These are phyloP conservation scores for Neofusicoccum umdonicola DNA, from an alignment of 2,329 filamentous ascomycete species.

Conservation along the genomic window DNA sequence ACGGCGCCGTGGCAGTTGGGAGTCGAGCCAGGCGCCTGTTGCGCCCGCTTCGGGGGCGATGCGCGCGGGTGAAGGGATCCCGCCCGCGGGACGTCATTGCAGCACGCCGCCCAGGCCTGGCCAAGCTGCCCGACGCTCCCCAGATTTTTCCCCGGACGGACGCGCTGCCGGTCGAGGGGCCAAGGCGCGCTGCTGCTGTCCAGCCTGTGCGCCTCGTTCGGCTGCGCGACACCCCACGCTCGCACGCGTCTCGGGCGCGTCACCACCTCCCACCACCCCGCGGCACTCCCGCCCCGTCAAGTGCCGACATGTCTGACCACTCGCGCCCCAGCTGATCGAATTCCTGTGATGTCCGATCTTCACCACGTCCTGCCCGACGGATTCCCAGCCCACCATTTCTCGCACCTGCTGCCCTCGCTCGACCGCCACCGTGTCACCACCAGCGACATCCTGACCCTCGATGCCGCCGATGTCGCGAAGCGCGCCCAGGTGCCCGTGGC, in stretches of 20 bases:
- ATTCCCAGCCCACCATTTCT: slow-evolving; percentile 69
- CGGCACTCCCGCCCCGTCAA: slow-evolving; percentile 2
- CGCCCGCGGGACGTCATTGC: too few species aligned
- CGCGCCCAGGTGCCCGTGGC: slow-evolving; percentile 77
- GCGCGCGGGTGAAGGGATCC: slow-evolving; percentile 2
- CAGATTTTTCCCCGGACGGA: neutral
- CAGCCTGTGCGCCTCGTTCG: neutral
- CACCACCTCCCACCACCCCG: neutral
- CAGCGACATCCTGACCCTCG: slow-evolving; percentile 80
- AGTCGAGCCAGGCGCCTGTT: neutral
- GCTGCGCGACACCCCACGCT: neutral
- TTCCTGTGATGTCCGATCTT: slow-evolving; percentile 74
- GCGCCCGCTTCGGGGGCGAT: neutral
- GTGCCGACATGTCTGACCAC: slow-evolving; percentile 7
- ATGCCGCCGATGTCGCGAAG: slow-evolving; percentile 78
- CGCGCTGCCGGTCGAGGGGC: neutral
- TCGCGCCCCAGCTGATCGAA: neutral
- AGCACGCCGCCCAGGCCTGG: neutral
- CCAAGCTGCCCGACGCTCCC: neutral
- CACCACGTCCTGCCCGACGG: slow-evolving; percentile 70
- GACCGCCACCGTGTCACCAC: slow-evolving; percentile 76
- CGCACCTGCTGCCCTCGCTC: slow-evolving; percentile 73
- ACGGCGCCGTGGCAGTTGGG: neutral
- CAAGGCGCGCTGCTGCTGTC: neutral
- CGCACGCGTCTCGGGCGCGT: neutral